Base-by-base conservation (phyloP, 2,329 filamentous ascomycete species). In the Periconia sp. region DNA sequence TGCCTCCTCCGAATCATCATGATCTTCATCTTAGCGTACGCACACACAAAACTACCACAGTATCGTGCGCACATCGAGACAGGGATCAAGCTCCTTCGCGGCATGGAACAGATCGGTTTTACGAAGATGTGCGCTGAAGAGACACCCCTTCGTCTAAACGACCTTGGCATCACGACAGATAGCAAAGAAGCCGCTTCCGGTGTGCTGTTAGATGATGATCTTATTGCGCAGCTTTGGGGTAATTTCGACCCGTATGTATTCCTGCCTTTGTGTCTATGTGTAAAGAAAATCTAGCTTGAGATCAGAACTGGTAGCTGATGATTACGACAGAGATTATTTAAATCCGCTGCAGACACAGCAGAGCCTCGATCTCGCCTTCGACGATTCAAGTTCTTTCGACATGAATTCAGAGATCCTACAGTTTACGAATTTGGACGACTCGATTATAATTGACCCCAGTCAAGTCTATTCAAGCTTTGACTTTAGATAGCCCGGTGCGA, bases 11-110 rank as follows among this genome's bases (percentile, higher is more conserved):
- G 66, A 5, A 39, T 65, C 15, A 44, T 65, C 23, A 67, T 68
- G 51, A 63, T 70, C 3, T 70, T 68, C 41, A 63, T 69, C 34
- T 54, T 69, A 11, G 65, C 65, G 6, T 68, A 61, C 33, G 59
- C 55, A 5, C 63, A 65, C 25, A 66, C 61, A 5, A 56, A 58
- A 29, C 48, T 48, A 18, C 42, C 56, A 4, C 57, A 61, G 8
- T 65, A 65, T 31, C 58, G 55, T 19, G 37, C 42, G 9, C 50
- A 66, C 16, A 66, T 68, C 17, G 52, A 61, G 31, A 56, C 55
- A 5, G 48, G 58, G 24, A 37, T 69, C 13, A 26, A 31, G 5
- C 43, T 69, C 1, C 41, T 55, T 8, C 42, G 48, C 9, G 47
- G 52, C 2, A 66, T 70, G 62, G 57, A 67, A 35, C 61, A 64